Conservation (phyloP, 1,284 basidiomycete species). For the Trametes versicolor region DNA sequence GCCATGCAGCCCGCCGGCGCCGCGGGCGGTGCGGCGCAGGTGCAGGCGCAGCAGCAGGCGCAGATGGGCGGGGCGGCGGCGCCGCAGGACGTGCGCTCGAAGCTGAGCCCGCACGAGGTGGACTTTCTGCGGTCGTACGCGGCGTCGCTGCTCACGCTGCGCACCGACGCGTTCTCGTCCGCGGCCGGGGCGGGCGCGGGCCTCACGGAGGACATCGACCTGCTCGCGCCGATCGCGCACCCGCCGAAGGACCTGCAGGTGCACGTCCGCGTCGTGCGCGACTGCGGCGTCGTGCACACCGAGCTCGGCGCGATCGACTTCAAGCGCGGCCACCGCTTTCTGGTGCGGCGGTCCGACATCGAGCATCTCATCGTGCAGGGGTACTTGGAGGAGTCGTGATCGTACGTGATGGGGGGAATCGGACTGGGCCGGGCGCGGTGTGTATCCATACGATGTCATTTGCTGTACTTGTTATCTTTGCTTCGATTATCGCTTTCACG, state of each 20-base stretch:
- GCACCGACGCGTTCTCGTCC: conserved; percentile 80
- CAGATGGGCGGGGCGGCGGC: conserved; percentile 22
- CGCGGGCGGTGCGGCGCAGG: conserved; percentile 11
- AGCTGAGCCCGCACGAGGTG: conserved; percentile 90
- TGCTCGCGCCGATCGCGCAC: conserved; percentile 78
- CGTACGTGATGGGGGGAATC: background rate
- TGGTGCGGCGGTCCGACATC: conserved; percentile 87
- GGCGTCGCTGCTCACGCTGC: conserved; percentile 83
- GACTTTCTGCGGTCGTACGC: conserved; percentile 91
- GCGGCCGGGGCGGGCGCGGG: conserved; percentile 22
- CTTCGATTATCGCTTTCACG: background rate
- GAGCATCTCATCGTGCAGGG: conserved; percentile 94
- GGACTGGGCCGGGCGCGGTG: conserved; percentile 8
- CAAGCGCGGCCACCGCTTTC: conserved; percentile 87
- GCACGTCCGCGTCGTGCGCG: conserved; percentile 79
- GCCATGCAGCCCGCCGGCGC: conserved; percentile 54
- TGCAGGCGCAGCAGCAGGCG: conserved; percentile 10
- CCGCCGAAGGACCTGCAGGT: conserved; percentile 89
- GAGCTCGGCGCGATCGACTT: conserved; percentile 91
- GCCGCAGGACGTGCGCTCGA: conserved; percentile 71
- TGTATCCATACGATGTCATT: background rate
- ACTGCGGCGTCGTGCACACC: conserved; percentile 91
- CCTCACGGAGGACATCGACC: conserved; percentile 74
- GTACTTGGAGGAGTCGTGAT: conserved; percentile 74
- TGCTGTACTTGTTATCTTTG: conserved; percentile 1